These are phyloP conservation scores for Vinca major DNA, from an alignment of 305 asterid species.

Conservation along the genomic window DNA sequence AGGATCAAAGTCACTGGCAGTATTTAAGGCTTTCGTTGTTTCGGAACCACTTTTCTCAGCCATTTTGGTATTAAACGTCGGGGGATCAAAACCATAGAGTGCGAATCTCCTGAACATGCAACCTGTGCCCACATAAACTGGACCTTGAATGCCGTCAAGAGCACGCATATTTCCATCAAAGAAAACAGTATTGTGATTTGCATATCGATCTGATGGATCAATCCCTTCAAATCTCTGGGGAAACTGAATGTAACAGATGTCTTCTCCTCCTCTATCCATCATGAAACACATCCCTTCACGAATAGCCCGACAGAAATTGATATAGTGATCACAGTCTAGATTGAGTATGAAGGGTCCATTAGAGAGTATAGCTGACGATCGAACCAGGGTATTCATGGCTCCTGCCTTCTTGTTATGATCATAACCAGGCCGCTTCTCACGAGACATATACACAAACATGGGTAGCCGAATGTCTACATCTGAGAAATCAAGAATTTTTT, in stretches of 20 bases:
- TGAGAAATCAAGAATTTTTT: slow-evolving; percentile 28
- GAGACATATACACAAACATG: slow-evolving; percentile 41
- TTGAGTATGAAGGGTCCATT: slow-evolving; percentile 49
- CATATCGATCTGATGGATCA: slow-evolving; percentile 53
- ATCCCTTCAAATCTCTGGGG: slow-evolving; percentile 58
- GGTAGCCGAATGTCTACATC: slow-evolving; percentile 45
- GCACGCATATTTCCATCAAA: slow-evolving; percentile 58
- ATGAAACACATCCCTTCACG: slow-evolving; percentile 56
- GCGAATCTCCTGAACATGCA: slow-evolving; percentile 45
- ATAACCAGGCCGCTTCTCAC: slow-evolving; percentile 47
- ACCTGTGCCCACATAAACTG: slow-evolving; percentile 47
- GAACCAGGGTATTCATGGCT: slow-evolving; percentile 45
- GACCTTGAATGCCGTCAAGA: slow-evolving; percentile 50
- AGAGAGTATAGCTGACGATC: slow-evolving; percentile 40
- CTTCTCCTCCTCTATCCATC: slow-evolving; percentile 57
- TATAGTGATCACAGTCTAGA: slow-evolving; percentile 42
- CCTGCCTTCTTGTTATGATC: slow-evolving; percentile 53
- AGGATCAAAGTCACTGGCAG: slow-evolving; percentile 38
- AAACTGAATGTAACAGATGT: slow-evolving; percentile 44
- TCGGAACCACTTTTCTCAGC: slow-evolving; percentile 25
- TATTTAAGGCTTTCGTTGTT: slow-evolving; percentile 25
- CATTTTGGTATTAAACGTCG: slow-evolving; percentile 16
- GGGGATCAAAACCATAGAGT: slow-evolving; percentile 44
- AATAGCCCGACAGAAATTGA: slow-evolving; percentile 31
- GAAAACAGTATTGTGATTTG: slow-evolving; percentile 45